Base-by-base conservation (phyloP, 2,329 filamentous ascomycete species). In the Lecanicillium sp. region DNA sequence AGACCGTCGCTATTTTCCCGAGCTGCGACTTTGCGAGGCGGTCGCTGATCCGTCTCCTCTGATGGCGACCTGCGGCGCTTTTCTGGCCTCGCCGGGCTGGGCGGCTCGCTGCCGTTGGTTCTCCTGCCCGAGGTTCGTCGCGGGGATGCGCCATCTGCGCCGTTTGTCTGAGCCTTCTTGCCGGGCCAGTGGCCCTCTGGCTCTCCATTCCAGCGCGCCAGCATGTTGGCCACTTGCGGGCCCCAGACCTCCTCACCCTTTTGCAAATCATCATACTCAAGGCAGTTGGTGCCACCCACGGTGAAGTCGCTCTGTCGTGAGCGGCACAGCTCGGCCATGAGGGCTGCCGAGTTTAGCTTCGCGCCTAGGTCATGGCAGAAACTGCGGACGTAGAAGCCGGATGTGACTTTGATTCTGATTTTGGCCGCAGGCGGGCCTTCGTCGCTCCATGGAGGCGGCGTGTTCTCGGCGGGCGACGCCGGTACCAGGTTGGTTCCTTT, bases 341-440 rank as follows among this genome's bases (percentile, higher is more conserved):
- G 71, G 25, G 76, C 92, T 17, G 86, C 79, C 11, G 87, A 94
- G 37, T 77, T 79, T 12, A 96, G 72, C 49, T 87, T 87, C 48
- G 80, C 70, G 17, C 90, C 92, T 4, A 98, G 72, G 53, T 98
- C 92, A 57, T 97, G 88, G 51, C 87, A 89, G 49, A 98, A 79
- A 42, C 85, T 94, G 46, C 92, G 84, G 12, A 98, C 89, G 60
- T 98, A 98, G 69, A 96, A 98, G 29, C 92, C 92, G 1, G 88
- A 94, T 2, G 88, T 88, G 37, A 96, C 90, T 1, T 86, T 94
- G 77, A 98, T 87, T 41, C 84, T 81, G 43, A 98, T 78, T 54
- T 78, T 83, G 35, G 78, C 85, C 1, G 90, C 92, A 2, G 90
- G 79, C 2, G 87, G 79, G 0, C 74, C 77, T 53, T 79, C 66